phyloP scores from a whole-genome alignment of 2,329 filamentous ascomycete genomes.

The Plenodomus tracheiphilus region DNA sequence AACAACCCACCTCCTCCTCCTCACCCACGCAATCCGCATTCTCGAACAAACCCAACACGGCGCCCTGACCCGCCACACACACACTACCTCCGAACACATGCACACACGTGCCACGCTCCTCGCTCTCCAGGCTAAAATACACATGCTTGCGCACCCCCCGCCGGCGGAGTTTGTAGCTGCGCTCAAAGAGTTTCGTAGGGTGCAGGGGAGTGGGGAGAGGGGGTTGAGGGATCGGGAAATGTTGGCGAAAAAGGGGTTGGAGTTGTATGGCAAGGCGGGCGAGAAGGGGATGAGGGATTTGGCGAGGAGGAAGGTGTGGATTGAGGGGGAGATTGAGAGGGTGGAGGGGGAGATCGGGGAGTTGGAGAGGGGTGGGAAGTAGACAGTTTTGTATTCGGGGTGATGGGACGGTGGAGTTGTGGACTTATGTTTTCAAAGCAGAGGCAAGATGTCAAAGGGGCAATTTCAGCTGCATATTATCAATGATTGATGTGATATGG shows the following conservation, averaged over 20 bases:
- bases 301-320: constrained; percentile 44
- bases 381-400: too few relatives aligned
- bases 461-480: too few relatives aligned
- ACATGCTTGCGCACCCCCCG: constrained; percentile 32
- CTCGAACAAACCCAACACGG: constrained; percentile 55
- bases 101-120: constrained; percentile 48
- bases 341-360: constrained; percentile 7
- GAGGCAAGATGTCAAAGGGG: too few relatives aligned
- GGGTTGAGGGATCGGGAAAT: constrained; percentile 36
- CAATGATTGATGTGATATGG: too few relatives aligned
- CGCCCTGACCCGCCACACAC: constrained; percentile 45
- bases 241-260: constrained; percentile 39
- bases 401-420: too few relatives aligned
- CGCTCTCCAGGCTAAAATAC: constrained; percentile 45
- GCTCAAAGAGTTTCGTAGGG: constrained; percentile 37
- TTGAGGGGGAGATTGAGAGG: constrained; percentile 37
- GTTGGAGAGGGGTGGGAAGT: constrained; percentile 1
- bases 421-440: too few relatives aligned
- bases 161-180: constrained; percentile 31
- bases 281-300: constrained; percentile 45
- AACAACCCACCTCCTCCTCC: constrained; percentile 40
- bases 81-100: constrained; percentile 50
- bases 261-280: constrained; percentile 41
- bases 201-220: constrained; percentile 33
- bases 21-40: constrained; percentile 46